Percentiles rank a stretch among this genome's conserved stretches.
phyloP scores from a whole-genome alignment of 2,329 filamentous ascomycete genomes.

The Fusarium concolor region DNA sequence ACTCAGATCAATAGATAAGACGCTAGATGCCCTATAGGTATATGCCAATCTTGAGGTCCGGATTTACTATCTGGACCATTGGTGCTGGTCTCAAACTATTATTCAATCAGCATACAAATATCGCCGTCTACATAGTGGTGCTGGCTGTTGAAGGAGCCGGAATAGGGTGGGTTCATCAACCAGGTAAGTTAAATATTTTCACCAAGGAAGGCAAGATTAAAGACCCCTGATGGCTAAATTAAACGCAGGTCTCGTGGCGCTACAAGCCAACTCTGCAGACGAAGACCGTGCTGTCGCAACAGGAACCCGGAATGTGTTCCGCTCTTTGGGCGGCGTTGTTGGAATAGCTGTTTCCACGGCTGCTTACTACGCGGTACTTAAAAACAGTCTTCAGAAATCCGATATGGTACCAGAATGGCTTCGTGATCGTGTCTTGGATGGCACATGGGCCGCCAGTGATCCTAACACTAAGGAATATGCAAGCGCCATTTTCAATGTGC shows the following conservation, averaged over 20 bases:
- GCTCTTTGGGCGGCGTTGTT: neutral
- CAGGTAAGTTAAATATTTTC: too few species aligned
- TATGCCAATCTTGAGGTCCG: neutral
- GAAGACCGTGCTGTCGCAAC: constrained; percentile 4
- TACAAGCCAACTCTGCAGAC: constrained; percentile 7
- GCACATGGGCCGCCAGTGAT: neutral
- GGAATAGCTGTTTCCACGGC: constrained; percentile 2
- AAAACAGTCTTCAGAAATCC: accelerated
- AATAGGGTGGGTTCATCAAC: constrained; percentile 11
- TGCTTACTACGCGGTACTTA: neutral
- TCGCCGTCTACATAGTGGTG: neutral
- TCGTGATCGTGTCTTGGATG: neutral
- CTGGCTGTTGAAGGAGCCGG: neutral
- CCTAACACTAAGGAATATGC: neutral
- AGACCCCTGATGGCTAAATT: too few species aligned
- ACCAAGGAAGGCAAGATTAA: too few species aligned
- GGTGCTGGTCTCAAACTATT: neutral
- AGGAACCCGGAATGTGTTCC: constrained; percentile 10
- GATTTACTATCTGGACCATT: neutral
- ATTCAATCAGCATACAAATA: neutral
- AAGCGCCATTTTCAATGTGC: neutral
- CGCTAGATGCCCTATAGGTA: accelerated
- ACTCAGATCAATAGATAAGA: accelerated
- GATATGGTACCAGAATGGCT: neutral
- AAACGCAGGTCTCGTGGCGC: accelerated